These are phyloP conservation scores for Trichosanthes truncata DNA, from an alignment of 306 rosid species.

Conservation along the genomic window DNA sequence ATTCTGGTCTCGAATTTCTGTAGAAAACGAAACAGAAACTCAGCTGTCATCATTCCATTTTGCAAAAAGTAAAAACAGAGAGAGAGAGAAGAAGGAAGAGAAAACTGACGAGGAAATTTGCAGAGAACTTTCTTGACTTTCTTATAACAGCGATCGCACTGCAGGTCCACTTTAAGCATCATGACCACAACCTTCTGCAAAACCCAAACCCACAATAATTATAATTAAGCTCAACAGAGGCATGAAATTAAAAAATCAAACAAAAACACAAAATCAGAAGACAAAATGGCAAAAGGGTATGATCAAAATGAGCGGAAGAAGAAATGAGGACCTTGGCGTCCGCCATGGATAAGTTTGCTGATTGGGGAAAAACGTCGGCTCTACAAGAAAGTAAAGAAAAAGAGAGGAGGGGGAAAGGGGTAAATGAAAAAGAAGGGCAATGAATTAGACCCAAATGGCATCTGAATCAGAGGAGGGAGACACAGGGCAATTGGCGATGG, in stretches of 20 bases:
- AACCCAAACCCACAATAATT: background rate
- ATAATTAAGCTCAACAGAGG: background rate
- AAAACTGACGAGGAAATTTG: slow-evolving; percentile 60
- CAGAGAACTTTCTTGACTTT: slow-evolving; percentile 70
- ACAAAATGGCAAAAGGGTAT: background rate
- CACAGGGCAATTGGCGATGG: background rate
- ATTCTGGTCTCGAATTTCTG: slow-evolving; percentile 71
- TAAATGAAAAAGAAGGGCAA: slow-evolving; percentile 7
- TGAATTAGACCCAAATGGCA: slow-evolving; percentile 3
- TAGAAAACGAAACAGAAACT: slow-evolving; percentile 20
- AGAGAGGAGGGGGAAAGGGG: slow-evolving; percentile 24
- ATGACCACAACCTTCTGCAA: slow-evolving; percentile 32
- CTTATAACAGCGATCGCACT: slow-evolving; percentile 54
- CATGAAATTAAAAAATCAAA: background rate
- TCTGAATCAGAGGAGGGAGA: slow-evolving; percentile 30
- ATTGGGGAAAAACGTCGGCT: background rate
- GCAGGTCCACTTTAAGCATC: slow-evolving; percentile 69
- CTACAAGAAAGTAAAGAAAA: slow-evolving; percentile 19
- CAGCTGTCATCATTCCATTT: background rate
- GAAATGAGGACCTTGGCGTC: background rate
- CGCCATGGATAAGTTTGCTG: background rate
- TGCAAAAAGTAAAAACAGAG: background rate
- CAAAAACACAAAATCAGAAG: background rate
- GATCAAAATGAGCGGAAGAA: too few relatives aligned
- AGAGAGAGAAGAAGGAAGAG: slow-evolving; percentile 1